Base-by-base conservation (phyloP, 768 basidiomycete species). In the Jaapia argillacea region DNA sequence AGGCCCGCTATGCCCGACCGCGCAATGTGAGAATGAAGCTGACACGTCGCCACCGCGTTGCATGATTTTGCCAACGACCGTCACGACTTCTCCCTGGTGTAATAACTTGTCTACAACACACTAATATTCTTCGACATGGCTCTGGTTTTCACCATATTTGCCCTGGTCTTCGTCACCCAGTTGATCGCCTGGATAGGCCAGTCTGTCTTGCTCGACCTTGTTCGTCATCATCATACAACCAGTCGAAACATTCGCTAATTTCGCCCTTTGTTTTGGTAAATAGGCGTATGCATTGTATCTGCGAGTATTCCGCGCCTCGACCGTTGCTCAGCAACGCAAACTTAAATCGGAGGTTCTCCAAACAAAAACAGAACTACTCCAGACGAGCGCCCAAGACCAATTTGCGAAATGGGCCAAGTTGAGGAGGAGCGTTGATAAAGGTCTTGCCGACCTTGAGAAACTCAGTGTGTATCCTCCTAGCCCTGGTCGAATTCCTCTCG, bases 351-450 rank as follows among this genome's bases (percentile, higher is more conserved):
- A 92, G 44, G 76, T 97, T 24, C 69, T 97, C 36, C 60, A 65
- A 23, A 82, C 79, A 27, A 93, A 93, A 64, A 72, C 84, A 21
- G 90, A 97, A 58, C 77, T 98, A 3, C 61, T 84, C 49, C 79
- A 80, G 58, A 98, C 92, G 25, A 91, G 87, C 54, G 86, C 91
- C 14, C 96, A 98, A 58, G 93, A 97, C 57, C 88, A 98, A 56
- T 99, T 99, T 59, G 89, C 92, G 16, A 97, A 91, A 65, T 98
- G 96, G 94, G 94, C 94, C 38, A 92, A 91, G 66, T 65, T 98
- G 57, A 68, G 86, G 53, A 66, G 96, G 51, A 88, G 75, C 52
- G 78, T 97, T 36, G 94, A 98, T 67, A 97, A 94, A 63, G 88
- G 85, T 16, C 62, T 96, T 14, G 75, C 79, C 31, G 92, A 99